Conservation (phyloP, 805 yeast genomes). For the Clavispora phyllophila region DNA sequence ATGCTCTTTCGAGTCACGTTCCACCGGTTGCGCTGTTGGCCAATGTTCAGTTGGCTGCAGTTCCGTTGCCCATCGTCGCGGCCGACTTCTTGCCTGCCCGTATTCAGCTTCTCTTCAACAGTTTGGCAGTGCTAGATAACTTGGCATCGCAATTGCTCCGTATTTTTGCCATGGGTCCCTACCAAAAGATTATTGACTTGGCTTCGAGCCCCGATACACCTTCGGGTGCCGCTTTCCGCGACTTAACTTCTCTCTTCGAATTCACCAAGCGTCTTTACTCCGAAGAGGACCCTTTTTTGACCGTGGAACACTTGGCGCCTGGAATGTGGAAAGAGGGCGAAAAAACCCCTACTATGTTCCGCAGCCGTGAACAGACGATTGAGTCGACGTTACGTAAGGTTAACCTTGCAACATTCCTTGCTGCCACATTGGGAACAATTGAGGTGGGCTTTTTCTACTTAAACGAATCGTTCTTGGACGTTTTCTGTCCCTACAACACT, state of each 20-base stretch:
- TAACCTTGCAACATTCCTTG: conserved; percentile 79
- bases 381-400: conserved; percentile 72
- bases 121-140: conserved; percentile 75
- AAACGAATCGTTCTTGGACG: conserved; percentile 78
- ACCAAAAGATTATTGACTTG: conserved; percentile 66
- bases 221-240: conserved; percentile 61
- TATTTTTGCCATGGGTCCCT: conserved; percentile 66
- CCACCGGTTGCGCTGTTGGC: conserved; percentile 32
- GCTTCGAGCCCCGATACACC: conserved; percentile 63
- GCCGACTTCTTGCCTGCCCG: conserved; percentile 54
- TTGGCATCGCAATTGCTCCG: conserved; percentile 76
- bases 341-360: conserved; percentile 51
- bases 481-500: conserved; percentile 74
- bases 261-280: conserved; percentile 67
- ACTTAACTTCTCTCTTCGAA: conserved; percentile 70
- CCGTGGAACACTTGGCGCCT: conserved; percentile 64
- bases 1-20: conserved; percentile 34
- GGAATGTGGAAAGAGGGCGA: conserved; percentile 66
- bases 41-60: conserved; percentile 52
- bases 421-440: conserved; percentile 80
- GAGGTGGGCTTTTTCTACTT: conserved; percentile 85
- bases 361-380: conserved; percentile 56
- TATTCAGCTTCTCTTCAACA: conserved; percentile 58
- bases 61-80: conserved; percentile 55
- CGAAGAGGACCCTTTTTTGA: conserved; percentile 67